Conservation (phyloP, 805 yeast species). For the Komagataella populi region DNA sequence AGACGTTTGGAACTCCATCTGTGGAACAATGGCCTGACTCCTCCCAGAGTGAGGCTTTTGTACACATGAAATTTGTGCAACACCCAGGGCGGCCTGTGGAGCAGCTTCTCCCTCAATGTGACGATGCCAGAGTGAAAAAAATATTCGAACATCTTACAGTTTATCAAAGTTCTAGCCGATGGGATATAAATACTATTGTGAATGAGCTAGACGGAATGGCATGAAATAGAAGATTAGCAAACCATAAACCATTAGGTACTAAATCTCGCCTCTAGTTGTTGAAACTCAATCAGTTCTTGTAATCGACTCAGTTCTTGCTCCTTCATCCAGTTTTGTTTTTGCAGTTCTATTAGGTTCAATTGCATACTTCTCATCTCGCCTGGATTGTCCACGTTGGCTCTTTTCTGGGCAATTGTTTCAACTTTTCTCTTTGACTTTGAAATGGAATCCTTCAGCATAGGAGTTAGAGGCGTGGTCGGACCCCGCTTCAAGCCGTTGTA, state of each 20-base stretch:
- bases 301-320: not conserved
- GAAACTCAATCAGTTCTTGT: not conserved
- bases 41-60: conserved; percentile 20
- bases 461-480: not conserved
- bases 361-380: not conserved
- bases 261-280: not conserved
- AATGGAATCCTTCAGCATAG: not conserved
- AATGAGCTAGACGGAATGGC: not conserved
- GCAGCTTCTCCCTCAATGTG: conserved; percentile 22
- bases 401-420: not conserved
- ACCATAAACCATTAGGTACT: not conserved
- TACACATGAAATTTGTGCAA: conserved; percentile 15
- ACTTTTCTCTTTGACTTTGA: not conserved
- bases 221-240: not conserved
- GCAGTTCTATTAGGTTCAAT: not conserved
- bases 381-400: not conserved
- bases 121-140: conserved; percentile 6
- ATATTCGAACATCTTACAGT: conserved; percentile 14
- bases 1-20: conserved; percentile 53
- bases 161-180: not conserved
- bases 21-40: conserved; percentile 28
- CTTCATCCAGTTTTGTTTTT: not conserved
- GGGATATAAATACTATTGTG: not conserved
- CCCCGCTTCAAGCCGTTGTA: not conserved
- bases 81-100: conserved; percentile 10